Base-by-base conservation (phyloP, 2,329 filamentous ascomycete species). In the Juglanconis oblonga region DNA sequence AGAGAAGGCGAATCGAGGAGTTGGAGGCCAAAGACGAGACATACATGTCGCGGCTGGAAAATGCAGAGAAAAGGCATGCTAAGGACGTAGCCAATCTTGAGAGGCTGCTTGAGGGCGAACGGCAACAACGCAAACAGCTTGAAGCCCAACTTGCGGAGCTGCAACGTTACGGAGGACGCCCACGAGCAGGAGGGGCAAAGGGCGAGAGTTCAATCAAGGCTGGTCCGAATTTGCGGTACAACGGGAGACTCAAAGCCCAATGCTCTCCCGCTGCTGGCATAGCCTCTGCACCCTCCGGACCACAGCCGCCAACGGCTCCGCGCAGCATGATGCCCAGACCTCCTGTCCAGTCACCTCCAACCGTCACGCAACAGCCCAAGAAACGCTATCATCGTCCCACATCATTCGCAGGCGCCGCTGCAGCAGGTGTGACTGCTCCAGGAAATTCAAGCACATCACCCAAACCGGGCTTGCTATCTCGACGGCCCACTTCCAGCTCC, bases 11-110 rank as follows among this genome's bases (percentile, higher is more conserved):
- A 29, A 67, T 78, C 11, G 62, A 68, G 14, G 71, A 72, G 14
- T 62, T 78, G n/a, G 71, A 75, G 55, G 73, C 70, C n/a, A 70
- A 69, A 57, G 74, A 77, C 44, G 69, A 72, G 57, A 78, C 74
- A 2, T 78, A 77, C 57, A 71, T 77, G 53, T 60, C 67, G 9
- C 71, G 76, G 1, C 61, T 79, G 11, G 65, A 72, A 31, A 74
- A 76, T 35, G 73, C 75, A 50, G 68, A 73, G 6, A 70, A 69
- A 52, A 65, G 64, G 9, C 72, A 75, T 17, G 69, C 71, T 13
- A 71, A 74, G 14, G 68, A 71, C 35, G 66, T 48, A 8, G 45
- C 24, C 17, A 48, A 48, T 31, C 45, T 48, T 9, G 45, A 74
- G 44, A 67, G 67, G 36, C 70, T 74, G 38, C 64, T 78, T 0